These are phyloP conservation scores for Lanmaoa rubissima DNA, from an alignment of 768 basidiomycete species.

Conservation along the genomic window DNA sequence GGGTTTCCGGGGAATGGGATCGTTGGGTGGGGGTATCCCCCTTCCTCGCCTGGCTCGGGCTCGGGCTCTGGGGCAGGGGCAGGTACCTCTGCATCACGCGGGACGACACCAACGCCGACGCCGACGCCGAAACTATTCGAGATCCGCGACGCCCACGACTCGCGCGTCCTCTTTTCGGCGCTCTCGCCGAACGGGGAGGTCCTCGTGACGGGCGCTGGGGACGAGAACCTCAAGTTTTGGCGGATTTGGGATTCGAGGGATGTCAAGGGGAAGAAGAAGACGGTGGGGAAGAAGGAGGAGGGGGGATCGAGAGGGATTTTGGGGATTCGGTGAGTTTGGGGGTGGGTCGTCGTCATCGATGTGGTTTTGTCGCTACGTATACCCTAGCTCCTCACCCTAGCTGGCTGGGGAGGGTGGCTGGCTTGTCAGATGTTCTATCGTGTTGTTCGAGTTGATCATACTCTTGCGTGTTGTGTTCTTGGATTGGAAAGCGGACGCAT, in stretches of 20 bases:
- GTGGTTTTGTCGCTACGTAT: not conserved
- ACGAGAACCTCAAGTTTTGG: slow-evolving; percentile 98
- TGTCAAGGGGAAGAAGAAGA: slow-evolving; percentile 33
- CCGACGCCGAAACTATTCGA: slow-evolving; percentile 34
- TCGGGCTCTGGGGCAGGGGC: slow-evolving; percentile 53
- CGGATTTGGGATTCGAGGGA: slow-evolving; percentile 69
- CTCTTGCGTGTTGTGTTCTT: no score
- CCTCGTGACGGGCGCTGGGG: slow-evolving; percentile 88
- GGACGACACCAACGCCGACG: slow-evolving; percentile 14
- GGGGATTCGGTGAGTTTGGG: slow-evolving; percentile 32
- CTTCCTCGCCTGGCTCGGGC: slow-evolving; percentile 17
- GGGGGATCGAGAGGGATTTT: slow-evolving; percentile 34
- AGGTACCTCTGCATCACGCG: slow-evolving; percentile 10
- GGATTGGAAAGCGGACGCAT: no score
- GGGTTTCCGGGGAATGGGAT: slow-evolving; percentile 89
- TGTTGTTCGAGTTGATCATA: not conserved
- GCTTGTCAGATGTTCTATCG: not conserved
- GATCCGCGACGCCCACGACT: slow-evolving; percentile 92
- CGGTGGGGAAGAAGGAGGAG: slow-evolving; percentile 34
- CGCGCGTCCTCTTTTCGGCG: slow-evolving; percentile 81
- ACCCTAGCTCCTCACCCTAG: not conserved
- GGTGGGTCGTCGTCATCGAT: not conserved
- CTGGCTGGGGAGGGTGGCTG: not conserved
- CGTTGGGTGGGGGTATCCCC: slow-evolving; percentile 83
- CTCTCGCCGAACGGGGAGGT: slow-evolving; percentile 88